Evolutionary conservation across 768 basidiomycete genomes (phyloP), one percentile per base, ranked within the genome.

Genomic region (Gelatoporia subvermispora): DNA sequence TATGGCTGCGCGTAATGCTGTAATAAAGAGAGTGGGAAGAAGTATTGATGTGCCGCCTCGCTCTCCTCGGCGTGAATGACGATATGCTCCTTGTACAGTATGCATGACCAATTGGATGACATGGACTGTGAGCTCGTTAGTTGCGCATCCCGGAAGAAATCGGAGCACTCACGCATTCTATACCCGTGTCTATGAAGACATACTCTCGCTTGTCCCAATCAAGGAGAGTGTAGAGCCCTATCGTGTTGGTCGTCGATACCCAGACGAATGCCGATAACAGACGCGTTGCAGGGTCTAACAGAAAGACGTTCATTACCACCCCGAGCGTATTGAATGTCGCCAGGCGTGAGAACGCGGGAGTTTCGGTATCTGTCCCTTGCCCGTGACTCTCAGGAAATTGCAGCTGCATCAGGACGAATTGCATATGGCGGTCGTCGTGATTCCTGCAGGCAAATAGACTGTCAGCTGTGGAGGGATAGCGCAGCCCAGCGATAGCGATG

Each of bases 71-170:
- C 83, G 56, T 88, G 85, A 34, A 88, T 83, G 31, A 86, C 83
- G 49, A 88, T 83, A 52, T 84, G 76, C 42, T 69, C 67, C 53
- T 86, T 75, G 57, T 76, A 78, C 9, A 86, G 64, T 41, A 86
- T 86, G 57, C 85, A 88, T 20, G 84, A 85, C 85, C 85, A 88
- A 49, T 86, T 87, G 9, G 84, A 82, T 17, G 82, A 83, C 60
- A 74, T 70, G 11, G 77, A 72, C 85, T 86, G 51, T 18, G 47
- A 41, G 34, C 22, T 35, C 16, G 24, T 34, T 13, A 53, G 18
- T 21, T 49, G n/a, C n/a, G n/a, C n/a, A n/a, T n/a, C 31, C 18
- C 43, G 17, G 24, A 18, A 24, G 34, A 20, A 21, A 39, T 47
- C 45, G 39, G 35, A 41, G 8, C 8, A 78, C 84, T 68, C 59